Evolutionary conservation across 345 rosid species (phyloP).

Genomic region (sweet orange (Citrus sinensis)): DVS_A1.0 CM039161.1:50001-50500

Average conservation of each 20-base stretch:
- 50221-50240: slow-evolving; percentile 94
- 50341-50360: slow-evolving; percentile 59
- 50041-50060: background rate
- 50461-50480: background rate
- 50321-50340: background rate
- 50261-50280: slow-evolving; percentile 85
- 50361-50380: slow-evolving; percentile 84
- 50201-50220: slow-evolving; percentile 81
- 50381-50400: slow-evolving; percentile 96
- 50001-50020: slow-evolving; percentile 6
- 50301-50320: slow-evolving; percentile 3
- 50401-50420: slow-evolving; percentile 41
- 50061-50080: background rate
- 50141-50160: background rate
- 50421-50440: background rate
- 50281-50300: slow-evolving; percentile 12
- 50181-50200: slow-evolving; percentile 75
- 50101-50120: background rate
- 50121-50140: background rate
- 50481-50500: background rate
- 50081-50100: background rate
- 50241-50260: slow-evolving; percentile 93
- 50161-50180: slow-evolving; percentile 2
- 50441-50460: background rate
- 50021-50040: slow-evolving; percentile 1